phyloP scores from a whole-genome alignment of 1,139 yeast genomes.

The Nematodospora anomalae region DNA sequence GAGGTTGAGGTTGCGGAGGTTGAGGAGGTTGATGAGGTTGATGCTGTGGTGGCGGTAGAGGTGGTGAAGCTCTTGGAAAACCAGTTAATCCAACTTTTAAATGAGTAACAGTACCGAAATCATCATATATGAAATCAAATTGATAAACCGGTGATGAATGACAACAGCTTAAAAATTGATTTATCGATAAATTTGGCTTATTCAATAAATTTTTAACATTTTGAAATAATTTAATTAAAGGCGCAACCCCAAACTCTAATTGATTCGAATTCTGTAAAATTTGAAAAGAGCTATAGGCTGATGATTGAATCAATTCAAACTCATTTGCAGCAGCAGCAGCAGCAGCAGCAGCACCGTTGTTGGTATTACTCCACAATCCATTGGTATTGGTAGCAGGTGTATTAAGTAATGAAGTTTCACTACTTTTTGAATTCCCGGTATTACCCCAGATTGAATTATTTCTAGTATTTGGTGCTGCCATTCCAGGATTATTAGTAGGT shows the following conservation, averaged over 20 bases:
- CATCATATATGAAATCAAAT: conserved; percentile 51
- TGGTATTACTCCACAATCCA: conserved; percentile 14
- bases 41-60: conserved; percentile 6
- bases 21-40: conserved; percentile 2
- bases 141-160: conserved; percentile 24
- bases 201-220: conserved; percentile 30
- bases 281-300: conserved; percentile 39
- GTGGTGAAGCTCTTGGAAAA: conserved; percentile 9
- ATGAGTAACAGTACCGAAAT: conserved; percentile 47
- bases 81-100: conserved; percentile 28
- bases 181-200: conserved; percentile 32
- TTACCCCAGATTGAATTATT: conserved; percentile 37
- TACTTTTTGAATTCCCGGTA: conserved; percentile 4
- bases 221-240: conserved; percentile 34
- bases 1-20: conserved; percentile 2
- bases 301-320: conserved; percentile 14
- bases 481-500: conserved; percentile 9
- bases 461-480: conserved; percentile 4
- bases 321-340: conserved; percentile 5
- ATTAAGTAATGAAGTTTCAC: conserved; percentile 8
- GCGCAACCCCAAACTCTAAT: conserved; percentile 42
- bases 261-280: conserved; percentile 31
- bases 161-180: conserved; percentile 44
- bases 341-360: neutral
- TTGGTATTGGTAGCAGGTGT: conserved; percentile 7